Conservation (phyloP, 805 yeast genomes). For the Saccharomyces jurei region DNA sequence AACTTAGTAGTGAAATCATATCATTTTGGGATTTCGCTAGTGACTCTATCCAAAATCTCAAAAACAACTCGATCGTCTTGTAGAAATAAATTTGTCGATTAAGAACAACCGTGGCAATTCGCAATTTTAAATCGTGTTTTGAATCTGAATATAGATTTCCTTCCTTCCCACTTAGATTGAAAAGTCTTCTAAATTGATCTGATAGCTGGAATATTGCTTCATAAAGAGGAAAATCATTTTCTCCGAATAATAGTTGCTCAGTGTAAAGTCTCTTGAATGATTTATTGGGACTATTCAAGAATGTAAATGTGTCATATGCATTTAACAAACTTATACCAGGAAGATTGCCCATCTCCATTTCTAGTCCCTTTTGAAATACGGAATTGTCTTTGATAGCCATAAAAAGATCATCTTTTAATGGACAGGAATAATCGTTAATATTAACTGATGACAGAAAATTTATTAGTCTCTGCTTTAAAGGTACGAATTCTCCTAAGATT, state of each 20-base stretch:
- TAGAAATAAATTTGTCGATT: neutral
- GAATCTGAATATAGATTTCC: neutral
- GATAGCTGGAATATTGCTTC: constrained; percentile 32
- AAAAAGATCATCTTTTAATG: constrained; percentile 2
- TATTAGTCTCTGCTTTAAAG: constrained; percentile 5
- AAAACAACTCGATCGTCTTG: constrained; percentile 22
- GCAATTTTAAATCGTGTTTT: constrained; percentile 26
- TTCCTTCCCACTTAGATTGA: constrained; percentile 3
- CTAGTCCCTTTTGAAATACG: neutral
- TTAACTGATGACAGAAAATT: constrained; percentile 7
- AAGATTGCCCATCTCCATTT: constrained; percentile 6
- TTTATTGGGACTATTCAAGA: constrained; percentile 49
- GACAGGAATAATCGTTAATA: constrained; percentile 10
- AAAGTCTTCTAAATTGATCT: constrained; percentile 20
- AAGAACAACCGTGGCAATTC: constrained; percentile 28
- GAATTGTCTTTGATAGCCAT: neutral
- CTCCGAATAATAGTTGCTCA: constrained; percentile 59
- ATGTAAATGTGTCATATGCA: constrained; percentile 46
- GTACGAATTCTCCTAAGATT: constrained; percentile 12
- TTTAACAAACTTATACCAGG: constrained; percentile 31
- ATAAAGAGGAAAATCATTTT: constrained; percentile 43
- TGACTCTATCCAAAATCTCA: constrained; percentile 60
- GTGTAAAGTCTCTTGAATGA: constrained; percentile 54
- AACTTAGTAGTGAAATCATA: constrained; percentile 45
- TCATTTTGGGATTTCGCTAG: constrained; percentile 37